Evolutionary conservation across 2,329 filamentous ascomycete species (phyloP).

Genomic region (Cladophialophora exuberans): DNA sequence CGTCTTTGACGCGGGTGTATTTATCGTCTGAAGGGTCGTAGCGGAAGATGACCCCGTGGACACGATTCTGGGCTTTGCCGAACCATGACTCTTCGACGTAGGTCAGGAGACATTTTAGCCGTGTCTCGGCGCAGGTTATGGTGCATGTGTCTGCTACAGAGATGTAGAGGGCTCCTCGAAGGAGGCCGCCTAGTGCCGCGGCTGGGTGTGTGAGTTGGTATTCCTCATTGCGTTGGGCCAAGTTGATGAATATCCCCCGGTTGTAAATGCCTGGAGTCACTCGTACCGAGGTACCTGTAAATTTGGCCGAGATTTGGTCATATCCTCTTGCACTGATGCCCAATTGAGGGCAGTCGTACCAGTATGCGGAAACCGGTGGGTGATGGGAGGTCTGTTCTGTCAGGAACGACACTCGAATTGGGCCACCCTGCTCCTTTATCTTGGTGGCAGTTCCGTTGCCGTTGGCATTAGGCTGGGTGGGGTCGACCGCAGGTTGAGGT

Average conservation of each 20-base stretch:
- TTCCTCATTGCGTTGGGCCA: constrained; percentile 81
- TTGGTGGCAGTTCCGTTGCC: constrained; percentile 31
- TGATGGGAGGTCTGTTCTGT: constrained; percentile 99
- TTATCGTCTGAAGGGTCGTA: constrained; percentile 87
- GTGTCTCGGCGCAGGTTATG: constrained; percentile 85
- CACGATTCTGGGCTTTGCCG: constrained; percentile 84
- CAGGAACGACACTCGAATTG: constrained; percentile 84
- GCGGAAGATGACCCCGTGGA: constrained; percentile 87
- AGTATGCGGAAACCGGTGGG: constrained; percentile 94
- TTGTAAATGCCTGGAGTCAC: constrained; percentile 93
- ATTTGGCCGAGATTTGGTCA: constrained; percentile 96
- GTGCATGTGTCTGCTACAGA: constrained; percentile 89
- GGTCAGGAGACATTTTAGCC: constrained; percentile 86
- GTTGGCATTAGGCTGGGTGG: constrained; percentile 34
- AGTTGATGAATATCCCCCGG: constrained; percentile 88
- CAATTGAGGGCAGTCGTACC: constrained; percentile 87
- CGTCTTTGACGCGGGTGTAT: constrained; percentile 78
- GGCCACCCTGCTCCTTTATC: too few relatives aligned
- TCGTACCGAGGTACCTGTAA: constrained; percentile 92
- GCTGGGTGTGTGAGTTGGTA: constrained; percentile 94
- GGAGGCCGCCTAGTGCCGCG: constrained; percentile 85
- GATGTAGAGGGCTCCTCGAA: constrained; percentile 85
- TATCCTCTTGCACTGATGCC: constrained; percentile 87
- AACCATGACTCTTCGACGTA: constrained; percentile 97
- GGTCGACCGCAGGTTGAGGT: constrained; percentile 41